These are phyloP conservation scores for Cryptosporidium sp. DNA, from an alignment of 169 alveolate genomes.

Conservation along the genomic window DNA sequence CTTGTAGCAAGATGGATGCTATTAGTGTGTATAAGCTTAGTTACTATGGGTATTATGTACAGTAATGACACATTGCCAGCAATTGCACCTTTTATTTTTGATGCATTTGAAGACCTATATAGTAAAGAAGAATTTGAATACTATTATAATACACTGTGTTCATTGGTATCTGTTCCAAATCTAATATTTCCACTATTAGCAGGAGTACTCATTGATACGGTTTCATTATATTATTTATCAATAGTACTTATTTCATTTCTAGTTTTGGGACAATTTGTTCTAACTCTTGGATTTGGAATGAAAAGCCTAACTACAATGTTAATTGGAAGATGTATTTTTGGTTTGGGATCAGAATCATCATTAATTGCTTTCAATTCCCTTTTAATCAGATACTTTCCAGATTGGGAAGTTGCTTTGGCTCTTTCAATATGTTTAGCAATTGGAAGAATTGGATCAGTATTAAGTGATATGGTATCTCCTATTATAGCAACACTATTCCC, in stretches of 20 bases:
- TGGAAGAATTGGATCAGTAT: slow-evolving; percentile 74
- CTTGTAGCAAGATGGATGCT: slow-evolving; percentile 71
- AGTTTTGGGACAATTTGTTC: slow-evolving; percentile 35
- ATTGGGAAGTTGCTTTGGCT: slow-evolving; percentile 72
- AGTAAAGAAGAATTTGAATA: slow-evolving; percentile 70
- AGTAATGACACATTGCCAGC: slow-evolving; percentile 72
- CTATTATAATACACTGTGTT: slow-evolving; percentile 57
- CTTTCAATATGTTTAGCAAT: slow-evolving; percentile 68
- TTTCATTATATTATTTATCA: slow-evolving; percentile 60
- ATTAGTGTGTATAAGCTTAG: slow-evolving; percentile 60
- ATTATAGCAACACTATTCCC: slow-evolving; percentile 68
- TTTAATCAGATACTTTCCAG: slow-evolving; percentile 63
- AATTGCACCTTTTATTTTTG: slow-evolving; percentile 73
- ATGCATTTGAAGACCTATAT: slow-evolving; percentile 59
- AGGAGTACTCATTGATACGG: slow-evolving; percentile 62
- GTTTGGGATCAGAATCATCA: slow-evolving; percentile 70
- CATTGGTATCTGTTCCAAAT: slow-evolving; percentile 71
- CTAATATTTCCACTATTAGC: slow-evolving; percentile 58
- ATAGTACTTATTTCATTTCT: slow-evolving; percentile 35
- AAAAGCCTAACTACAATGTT: slow-evolving; percentile 54
- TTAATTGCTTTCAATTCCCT: slow-evolving; percentile 63
- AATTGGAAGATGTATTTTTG: slow-evolving; percentile 67
- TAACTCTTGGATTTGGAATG: slow-evolving; percentile 60
- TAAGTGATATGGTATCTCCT: slow-evolving; percentile 74
- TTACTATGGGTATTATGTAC: slow-evolving; percentile 74